Evolutionary conservation across 192 early-diverging fungal genomes (phyloP), one percentile per base, ranked within the genome.

Genomic region (Podila verticillata): DNA sequence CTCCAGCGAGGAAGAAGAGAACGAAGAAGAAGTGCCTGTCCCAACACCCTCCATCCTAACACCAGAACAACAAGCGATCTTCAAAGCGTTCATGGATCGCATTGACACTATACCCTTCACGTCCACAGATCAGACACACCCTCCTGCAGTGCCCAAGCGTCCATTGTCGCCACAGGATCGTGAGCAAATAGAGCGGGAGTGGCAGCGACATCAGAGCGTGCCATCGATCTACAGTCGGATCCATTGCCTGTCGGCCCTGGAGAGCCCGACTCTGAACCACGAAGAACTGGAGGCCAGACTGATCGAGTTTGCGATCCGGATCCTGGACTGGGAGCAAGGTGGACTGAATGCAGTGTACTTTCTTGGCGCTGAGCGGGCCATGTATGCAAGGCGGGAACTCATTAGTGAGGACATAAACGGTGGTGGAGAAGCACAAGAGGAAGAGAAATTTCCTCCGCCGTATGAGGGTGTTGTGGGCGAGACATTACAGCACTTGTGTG

Each of bases 261-360:
- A 17, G 5, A 64, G 65, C 28, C 65, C 66, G 7, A 57, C 31
- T 2, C 49, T 72, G 17, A 44, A 72, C 31, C 32, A 65, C 1
- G 54, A 80, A 32, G 48, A 65, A 0, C 49, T 80, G 1, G 77
- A 80, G 17, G 30, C 32, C 2, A 36, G 54, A 5, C 29, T 80
- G 26, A 72, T 80, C 7, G 69, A 72, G 61, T 80, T 80, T 59
- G 77, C 77, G 17, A 80, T 80, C 30, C 77, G 77, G 44, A 67
- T 80, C 29, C 44, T 80, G 22, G 77, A 80, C 54, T 80, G 77
- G 77, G 77, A 80, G 31, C 62, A 78, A 34, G 74, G 74, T 1
- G 74, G 74, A 8, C 48, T 78, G 63, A 78, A 70, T 17, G 60
- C 57, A 2, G 57, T 5, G 5, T 78, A 78, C 32, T 78, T 78